These are phyloP conservation scores for Ophiostoma quercus DNA, from an alignment of 2,329 filamentous ascomycete species.

Conservation along the genomic window DNA sequence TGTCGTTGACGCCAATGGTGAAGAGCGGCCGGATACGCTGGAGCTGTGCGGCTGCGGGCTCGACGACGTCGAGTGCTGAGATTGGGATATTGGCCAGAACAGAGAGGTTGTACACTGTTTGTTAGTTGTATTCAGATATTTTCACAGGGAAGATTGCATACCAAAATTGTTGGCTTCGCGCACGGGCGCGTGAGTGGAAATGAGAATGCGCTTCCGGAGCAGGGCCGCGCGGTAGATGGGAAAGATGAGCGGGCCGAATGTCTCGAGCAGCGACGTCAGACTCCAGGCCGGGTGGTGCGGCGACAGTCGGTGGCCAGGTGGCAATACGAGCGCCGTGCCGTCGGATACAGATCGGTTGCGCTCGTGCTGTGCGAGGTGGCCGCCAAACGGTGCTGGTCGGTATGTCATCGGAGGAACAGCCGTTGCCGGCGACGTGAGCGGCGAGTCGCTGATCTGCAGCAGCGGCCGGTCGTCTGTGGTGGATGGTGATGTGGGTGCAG, in stretches of 20 bases:
- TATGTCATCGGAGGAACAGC: constrained; percentile 34
- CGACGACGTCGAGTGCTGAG: constrained; percentile 64
- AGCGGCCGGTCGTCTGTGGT: constrained; percentile 30
- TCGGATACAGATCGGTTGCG: constrained; percentile 43
- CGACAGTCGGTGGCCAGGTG: constrained; percentile 62
- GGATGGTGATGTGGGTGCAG: not conserved
- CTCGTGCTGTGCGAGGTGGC: constrained; percentile 4
- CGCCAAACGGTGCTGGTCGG: constrained; percentile 31
- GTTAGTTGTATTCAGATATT: not conserved
- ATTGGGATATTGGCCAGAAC: constrained; percentile 82
- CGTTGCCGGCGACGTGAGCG: constrained; percentile 46
- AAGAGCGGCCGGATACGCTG: constrained; percentile 78
- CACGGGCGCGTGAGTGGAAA: constrained; percentile 81
- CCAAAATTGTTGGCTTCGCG: constrained; percentile 84
- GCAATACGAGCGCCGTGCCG: constrained; percentile 52
- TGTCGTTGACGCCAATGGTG: constrained; percentile 88
- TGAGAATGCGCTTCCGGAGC: constrained; percentile 78
- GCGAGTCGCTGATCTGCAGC: constrained; percentile 41
- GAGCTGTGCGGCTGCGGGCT: constrained; percentile 46
- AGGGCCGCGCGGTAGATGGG: constrained; percentile 84
- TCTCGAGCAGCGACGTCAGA: constrained; percentile 68
- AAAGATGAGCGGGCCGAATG: constrained; percentile 87
- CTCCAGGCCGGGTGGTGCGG: constrained; percentile 82
- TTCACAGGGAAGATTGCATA: constrained; percentile 38
- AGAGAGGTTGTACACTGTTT: constrained; percentile 84